These are phyloP conservation scores for Phytophthora citrophthora DNA, from an alignment of 352 stramenopile species.

Conservation along the genomic window DNA sequence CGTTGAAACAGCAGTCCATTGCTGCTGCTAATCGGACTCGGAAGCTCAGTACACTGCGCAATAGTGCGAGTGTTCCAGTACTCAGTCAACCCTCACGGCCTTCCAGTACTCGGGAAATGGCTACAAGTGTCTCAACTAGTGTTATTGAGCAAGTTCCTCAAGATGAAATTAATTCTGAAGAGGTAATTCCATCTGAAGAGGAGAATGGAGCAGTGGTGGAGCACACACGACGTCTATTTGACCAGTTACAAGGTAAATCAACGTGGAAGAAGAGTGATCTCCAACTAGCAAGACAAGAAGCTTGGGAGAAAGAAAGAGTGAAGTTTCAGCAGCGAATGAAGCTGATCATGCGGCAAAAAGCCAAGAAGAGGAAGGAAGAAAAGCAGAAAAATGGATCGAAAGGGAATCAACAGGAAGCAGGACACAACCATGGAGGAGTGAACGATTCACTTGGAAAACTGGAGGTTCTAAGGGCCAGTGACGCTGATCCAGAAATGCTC, in stretches of 20 bases:
- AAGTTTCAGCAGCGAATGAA: constrained; percentile 84
- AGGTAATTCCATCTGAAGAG: neutral
- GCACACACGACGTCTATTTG: constrained; percentile 59
- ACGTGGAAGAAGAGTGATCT: constrained; percentile 84
- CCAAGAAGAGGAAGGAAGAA: constrained; percentile 20
- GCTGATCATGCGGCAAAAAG: constrained; percentile 63
- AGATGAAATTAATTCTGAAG: neutral
- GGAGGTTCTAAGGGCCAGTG: constrained; percentile 14
- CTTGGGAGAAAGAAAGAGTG: constrained; percentile 65
- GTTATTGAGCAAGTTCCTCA: constrained; percentile 10
- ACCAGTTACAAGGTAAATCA: constrained; percentile 65
- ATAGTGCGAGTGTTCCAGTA: constrained; percentile 35
- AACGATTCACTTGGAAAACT: constrained; percentile 34
- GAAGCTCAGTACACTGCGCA: constrained; percentile 25
- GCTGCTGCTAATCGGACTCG: constrained; percentile 24
- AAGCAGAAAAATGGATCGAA: neutral
- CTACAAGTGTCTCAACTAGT: constrained; percentile 20
- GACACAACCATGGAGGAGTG: constrained; percentile 14
- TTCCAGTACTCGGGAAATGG: constrained; percentile 13
- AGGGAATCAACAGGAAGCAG: constrained; percentile 24
- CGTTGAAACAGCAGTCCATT: constrained; percentile 29
- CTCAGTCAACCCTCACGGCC: constrained; percentile 19
- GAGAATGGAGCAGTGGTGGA: constrained; percentile 5
- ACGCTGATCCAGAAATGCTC: constrained; percentile 27
- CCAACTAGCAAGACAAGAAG: constrained; percentile 63